These are phyloP conservation scores for Sugiyamaella novakii DNA, from an alignment of 1,139 yeast species.

Conservation along the genomic window DNA sequence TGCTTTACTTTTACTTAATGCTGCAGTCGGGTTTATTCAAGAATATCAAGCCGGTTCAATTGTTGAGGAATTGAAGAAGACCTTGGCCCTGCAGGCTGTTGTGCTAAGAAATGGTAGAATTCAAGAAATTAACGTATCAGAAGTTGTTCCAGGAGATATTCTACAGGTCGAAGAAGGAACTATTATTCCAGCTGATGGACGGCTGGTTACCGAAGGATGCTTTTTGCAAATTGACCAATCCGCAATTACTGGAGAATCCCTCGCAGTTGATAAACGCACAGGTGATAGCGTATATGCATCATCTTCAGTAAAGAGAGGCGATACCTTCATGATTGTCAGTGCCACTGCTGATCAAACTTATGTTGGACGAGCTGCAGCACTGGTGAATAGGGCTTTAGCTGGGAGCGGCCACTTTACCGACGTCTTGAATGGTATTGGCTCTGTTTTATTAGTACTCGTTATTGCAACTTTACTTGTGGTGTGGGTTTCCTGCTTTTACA, in stretches of 20 bases:
- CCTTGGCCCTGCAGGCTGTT: constrained; percentile 53
- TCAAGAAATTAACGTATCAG: constrained; percentile 63
- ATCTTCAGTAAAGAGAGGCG: constrained; percentile 96
- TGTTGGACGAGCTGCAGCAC: constrained; percentile 96
- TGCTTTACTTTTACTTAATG: constrained; percentile 85
- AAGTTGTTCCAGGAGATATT: constrained; percentile 81
- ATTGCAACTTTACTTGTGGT: constrained; percentile 84
- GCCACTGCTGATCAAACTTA: constrained; percentile 93
- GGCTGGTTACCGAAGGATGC: constrained; percentile 66
- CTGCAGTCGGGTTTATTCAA: constrained; percentile 94
- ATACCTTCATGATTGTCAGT: constrained; percentile 91
- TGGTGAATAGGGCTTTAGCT: constrained; percentile 92
- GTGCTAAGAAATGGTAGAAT: constrained; percentile 69
- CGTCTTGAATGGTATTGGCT: constrained; percentile 97
- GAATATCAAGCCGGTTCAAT: constrained; percentile 68
- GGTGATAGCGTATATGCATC: constrained; percentile 93
- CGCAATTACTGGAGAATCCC: constrained; percentile 97
- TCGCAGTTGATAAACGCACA: constrained; percentile 89
- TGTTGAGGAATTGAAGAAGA: constrained; percentile 49
- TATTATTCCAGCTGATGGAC: constrained; percentile 89
- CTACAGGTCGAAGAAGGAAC: constrained; percentile 78
- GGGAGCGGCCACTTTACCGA: constrained; percentile 97
- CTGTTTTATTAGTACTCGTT: constrained; percentile 85
- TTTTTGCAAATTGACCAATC: constrained; percentile 95
- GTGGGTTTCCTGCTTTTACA: constrained; percentile 95